Conservation (phyloP, 2,329 filamentous ascomycete species). For the Aureobasidium sp. region DNA sequence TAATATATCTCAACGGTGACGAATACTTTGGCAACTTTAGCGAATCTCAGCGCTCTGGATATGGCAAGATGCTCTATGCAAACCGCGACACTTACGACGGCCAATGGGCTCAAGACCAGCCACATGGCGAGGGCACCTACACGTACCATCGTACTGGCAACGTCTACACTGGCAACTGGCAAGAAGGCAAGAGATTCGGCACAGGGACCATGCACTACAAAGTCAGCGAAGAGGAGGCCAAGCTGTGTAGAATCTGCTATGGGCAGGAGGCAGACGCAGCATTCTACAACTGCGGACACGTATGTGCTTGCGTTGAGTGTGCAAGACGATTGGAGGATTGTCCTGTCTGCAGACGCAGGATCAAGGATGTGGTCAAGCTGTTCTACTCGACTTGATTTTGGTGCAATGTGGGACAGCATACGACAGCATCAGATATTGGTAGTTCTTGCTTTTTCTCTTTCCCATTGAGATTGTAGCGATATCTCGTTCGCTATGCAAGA, state of each 20-base stretch:
- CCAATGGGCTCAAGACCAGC: constrained; percentile 55
- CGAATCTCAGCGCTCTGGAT: constrained; percentile 45
- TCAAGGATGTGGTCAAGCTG: constrained; percentile 51
- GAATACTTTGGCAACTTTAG: constrained; percentile 49
- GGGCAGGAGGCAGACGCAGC: constrained; percentile 51
- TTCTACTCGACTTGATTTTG: constrained; percentile 26
- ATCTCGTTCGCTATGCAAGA: too few relatives aligned
- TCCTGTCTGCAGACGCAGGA: constrained; percentile 52
- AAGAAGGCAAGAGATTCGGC: constrained; percentile 51
- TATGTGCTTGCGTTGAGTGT: constrained; percentile 53
- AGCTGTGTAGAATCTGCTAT: constrained; percentile 55
- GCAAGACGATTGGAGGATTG: constrained; percentile 51
- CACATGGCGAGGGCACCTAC: constrained; percentile 51
- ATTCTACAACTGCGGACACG: constrained; percentile 57
- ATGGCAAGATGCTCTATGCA: constrained; percentile 48
- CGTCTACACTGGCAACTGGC: constrained; percentile 53
- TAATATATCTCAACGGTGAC: constrained; percentile 46
- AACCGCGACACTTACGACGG: constrained; percentile 56
- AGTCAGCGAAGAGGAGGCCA: constrained; percentile 52
- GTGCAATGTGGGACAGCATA: not conserved
- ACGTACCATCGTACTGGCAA: constrained; percentile 50
- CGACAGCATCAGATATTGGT: not conserved
- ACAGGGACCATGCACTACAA: constrained; percentile 56
- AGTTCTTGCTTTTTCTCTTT: not conserved
- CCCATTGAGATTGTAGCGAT: too few relatives aligned